Percentiles rank a stretch among this genome's conserved stretches.
Evolutionary conservation across 805 yeast genomes (phyloP).

Genomic region (Cyberlindnera galapagoensis): DNA sequence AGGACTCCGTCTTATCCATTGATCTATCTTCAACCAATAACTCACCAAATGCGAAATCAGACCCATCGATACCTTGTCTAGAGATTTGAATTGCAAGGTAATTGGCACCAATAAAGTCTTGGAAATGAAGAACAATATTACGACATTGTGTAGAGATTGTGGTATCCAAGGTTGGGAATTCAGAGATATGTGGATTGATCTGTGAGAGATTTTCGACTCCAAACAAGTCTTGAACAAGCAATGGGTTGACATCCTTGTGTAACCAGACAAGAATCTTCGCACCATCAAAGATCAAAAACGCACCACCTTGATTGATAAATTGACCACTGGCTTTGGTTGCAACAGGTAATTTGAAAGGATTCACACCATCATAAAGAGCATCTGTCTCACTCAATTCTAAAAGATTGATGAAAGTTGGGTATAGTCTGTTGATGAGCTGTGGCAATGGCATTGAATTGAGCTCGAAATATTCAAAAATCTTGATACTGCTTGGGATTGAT

Average conservation of each 20-base stretch:
- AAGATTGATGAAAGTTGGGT: constrained; percentile 73
- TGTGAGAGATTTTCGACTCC: constrained; percentile 41
- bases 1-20: constrained; percentile 46
- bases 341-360: constrained; percentile 42
- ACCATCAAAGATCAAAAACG: constrained; percentile 73
- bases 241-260: constrained; percentile 59
- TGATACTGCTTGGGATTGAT: constrained; percentile 47
- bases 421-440: constrained; percentile 55
- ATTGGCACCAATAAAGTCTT: constrained; percentile 30
- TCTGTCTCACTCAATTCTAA: constrained; percentile 60
- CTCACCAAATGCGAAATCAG: constrained; percentile 38
- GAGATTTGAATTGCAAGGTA: constrained; percentile 51
- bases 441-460: constrained; percentile 50
- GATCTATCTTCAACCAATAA: constrained; percentile 69
- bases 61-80: constrained; percentile 57
- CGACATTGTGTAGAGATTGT: constrained; percentile 63
- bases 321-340: constrained; percentile 38
- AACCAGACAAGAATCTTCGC: constrained; percentile 53
- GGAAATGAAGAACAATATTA: constrained; percentile 54
- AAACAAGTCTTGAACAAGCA: constrained; percentile 67
- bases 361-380: constrained; percentile 38
- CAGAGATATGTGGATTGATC: constrained; percentile 30
- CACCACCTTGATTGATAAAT: constrained; percentile 57
- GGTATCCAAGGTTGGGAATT: constrained; percentile 66
- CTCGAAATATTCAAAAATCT: constrained; percentile 46